Evolutionary conservation across 441 rosid species (phyloP).

Genomic region (Viola pubescens): DNA sequence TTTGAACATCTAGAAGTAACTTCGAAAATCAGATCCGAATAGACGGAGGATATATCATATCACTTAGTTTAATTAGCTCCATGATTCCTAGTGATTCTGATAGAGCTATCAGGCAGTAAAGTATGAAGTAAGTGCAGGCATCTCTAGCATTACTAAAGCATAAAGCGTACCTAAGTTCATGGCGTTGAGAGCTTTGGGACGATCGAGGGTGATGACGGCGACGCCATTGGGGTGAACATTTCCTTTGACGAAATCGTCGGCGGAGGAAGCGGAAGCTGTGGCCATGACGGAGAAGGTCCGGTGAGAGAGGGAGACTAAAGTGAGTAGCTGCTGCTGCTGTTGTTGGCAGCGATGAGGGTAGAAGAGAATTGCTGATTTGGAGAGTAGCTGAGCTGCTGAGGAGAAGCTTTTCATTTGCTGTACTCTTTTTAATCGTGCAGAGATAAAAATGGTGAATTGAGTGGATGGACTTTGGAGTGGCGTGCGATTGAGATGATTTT

Average conservation of each 20-base stretch:
- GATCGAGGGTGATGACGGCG: slow-evolving; percentile 81
- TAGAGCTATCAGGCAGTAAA: too few species aligned
- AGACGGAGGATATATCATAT: too few species aligned
- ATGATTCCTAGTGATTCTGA: too few species aligned
- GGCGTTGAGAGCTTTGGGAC: slow-evolving; percentile 91
- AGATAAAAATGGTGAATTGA: too few species aligned
- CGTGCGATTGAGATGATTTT: too few species aligned
- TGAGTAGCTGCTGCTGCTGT: background rate
- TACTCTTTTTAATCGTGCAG: background rate
- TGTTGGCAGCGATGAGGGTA: background rate
- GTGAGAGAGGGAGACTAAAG: background rate
- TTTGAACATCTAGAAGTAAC: too few species aligned
- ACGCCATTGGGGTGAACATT: slow-evolving; percentile 67
- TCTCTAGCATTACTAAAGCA: background rate
- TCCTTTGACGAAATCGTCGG: slow-evolving; percentile 60
- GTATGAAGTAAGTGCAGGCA: background rate
- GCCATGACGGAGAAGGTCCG: slow-evolving; percentile 51
- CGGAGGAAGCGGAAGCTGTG: slow-evolving; percentile 13
- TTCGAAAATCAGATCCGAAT: too few species aligned
- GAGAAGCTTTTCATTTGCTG: background rate
- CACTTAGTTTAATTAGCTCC: too few species aligned
- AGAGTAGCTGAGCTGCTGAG: slow-evolving; percentile 31
- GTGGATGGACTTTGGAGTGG: too few species aligned
- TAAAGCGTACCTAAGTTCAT: slow-evolving; percentile 59
- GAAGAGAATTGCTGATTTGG: slow-evolving; percentile 14